Evolutionary conservation across 805 yeast genomes (phyloP).

Genomic region (Isabelozyma rhagii): DNA sequence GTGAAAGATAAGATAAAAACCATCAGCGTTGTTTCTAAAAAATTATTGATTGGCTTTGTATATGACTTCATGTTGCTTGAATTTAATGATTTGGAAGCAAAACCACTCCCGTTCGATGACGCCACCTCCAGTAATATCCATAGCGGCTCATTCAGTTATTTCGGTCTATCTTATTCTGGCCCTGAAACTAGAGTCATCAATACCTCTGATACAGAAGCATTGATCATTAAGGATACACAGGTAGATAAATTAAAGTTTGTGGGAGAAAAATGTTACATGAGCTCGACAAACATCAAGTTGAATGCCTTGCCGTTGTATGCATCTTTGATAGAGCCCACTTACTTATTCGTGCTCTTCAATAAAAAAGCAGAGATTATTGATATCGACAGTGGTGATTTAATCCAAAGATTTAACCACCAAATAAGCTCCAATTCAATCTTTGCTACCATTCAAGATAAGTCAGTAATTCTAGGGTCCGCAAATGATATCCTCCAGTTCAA

Average conservation of each 20-base stretch:
- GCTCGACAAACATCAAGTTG: constrained; percentile 20
- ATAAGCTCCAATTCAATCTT: constrained; percentile 22
- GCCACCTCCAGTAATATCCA: constrained; percentile 14
- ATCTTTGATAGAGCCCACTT: constrained; percentile 28
- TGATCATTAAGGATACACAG: constrained; percentile 34
- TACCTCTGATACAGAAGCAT: constrained; percentile 10
- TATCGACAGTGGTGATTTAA: constrained; percentile 27
- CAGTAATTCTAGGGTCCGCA: constrained; percentile 23
- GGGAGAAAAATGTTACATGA: constrained; percentile 2
- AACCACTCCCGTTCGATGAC: constrained; percentile 17
- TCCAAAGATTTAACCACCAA: constrained; percentile 33
- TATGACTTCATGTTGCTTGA: constrained; percentile 26
- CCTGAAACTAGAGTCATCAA: constrained; percentile 23
- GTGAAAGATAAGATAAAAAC: constrained; percentile 30
- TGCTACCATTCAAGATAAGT: constrained; percentile 8
- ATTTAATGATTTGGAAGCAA: constrained; percentile 11
- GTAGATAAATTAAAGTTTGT: constrained; percentile 11
- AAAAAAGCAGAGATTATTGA: constrained; percentile 36
- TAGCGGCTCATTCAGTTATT: constrained; percentile 34
- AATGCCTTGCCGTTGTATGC: constrained; percentile 21
- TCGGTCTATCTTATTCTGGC: constrained; percentile 31
- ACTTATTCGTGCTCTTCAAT: constrained; percentile 25
- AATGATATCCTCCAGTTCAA: constrained; percentile 29
- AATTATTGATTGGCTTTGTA: constrained; percentile 19
- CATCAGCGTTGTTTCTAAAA: constrained; percentile 10